Evolutionary conservation across 1,284 basidiomycete species (phyloP).

Genomic region (Mycosarcoma mackinlayi): DNA sequence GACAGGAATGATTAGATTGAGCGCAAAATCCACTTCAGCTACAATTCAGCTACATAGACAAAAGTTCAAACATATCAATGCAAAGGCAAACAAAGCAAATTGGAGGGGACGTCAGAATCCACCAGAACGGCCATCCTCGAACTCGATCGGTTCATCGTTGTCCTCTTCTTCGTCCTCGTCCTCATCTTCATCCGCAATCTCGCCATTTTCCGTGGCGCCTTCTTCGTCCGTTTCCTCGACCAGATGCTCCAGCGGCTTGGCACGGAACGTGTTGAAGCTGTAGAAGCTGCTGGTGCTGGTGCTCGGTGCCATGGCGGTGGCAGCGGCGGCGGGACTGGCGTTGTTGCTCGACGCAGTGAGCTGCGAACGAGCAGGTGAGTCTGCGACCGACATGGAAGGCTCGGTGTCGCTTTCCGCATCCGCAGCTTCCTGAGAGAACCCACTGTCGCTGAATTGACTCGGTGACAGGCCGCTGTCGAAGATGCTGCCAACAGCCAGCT

Average conservation of each 20-base stretch:
- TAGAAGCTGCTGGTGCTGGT: constrained; percentile 36
- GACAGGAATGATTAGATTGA: too few species aligned
- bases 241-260: constrained; percentile 38
- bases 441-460: constrained; percentile 28
- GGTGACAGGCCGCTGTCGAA: constrained; percentile 19
- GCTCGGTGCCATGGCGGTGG: constrained; percentile 1
- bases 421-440: constrained; percentile 26
- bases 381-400: constrained; percentile 22
- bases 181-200: constrained; percentile 20
- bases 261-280: constrained; percentile 44
- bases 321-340: constrained; percentile 1
- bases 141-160: constrained; percentile 45
- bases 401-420: constrained; percentile 47
- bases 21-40: too few species aligned
- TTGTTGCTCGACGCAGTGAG: constrained; percentile 4
- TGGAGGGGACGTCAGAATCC: too few species aligned
- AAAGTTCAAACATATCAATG: too few species aligned
- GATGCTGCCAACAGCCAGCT: not conserved
- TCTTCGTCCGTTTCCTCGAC: constrained; percentile 44
- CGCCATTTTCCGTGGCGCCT: constrained; percentile 19
- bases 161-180: constrained; percentile 17
- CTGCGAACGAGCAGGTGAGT: constrained; percentile 25
- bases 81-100: too few species aligned
- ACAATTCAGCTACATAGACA: too few species aligned
- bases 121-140: constrained; percentile 24